Evolutionary conservation across 345 rosid species (phyloP).

Genomic region (Aquilaria yunnanensis): DNA sequence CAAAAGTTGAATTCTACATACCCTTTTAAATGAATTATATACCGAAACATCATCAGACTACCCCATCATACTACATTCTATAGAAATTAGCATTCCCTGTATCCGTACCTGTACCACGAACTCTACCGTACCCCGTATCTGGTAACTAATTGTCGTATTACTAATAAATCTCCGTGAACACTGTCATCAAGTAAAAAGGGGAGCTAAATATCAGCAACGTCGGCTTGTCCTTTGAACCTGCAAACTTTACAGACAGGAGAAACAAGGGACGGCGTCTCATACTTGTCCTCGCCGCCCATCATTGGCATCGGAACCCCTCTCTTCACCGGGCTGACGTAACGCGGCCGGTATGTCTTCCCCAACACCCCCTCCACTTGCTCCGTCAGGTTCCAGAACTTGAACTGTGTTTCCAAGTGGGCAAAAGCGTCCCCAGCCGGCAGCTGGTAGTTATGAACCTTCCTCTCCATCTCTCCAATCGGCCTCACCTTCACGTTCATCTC

Average conservation of each 20-base stretch:
- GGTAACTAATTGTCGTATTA: too few species aligned
- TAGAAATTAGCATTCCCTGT: too few species aligned
- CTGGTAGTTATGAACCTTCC: slow-evolving; percentile 64
- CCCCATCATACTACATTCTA: too few species aligned
- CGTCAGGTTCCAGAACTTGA: slow-evolving; percentile 48
- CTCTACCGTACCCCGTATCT: too few species aligned
- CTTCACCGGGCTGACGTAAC: slow-evolving; percentile 59
- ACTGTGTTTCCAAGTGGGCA: slow-evolving; percentile 81
- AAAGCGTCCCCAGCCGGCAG: slow-evolving; percentile 54
- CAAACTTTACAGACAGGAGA: slow-evolving; percentile 59
- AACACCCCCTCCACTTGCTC: slow-evolving; percentile 66
- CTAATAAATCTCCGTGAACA: too few species aligned
- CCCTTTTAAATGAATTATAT: too few species aligned
- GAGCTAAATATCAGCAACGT: slow-evolving; percentile 22
- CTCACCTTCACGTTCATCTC: slow-evolving; percentile 53
- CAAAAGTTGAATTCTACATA: too few species aligned
- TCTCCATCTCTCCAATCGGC: slow-evolving; percentile 57
- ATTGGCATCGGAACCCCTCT: slow-evolving; percentile 75
- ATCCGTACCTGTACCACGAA: too few species aligned
- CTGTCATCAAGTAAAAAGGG: too few species aligned
- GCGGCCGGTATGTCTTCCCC: slow-evolving; percentile 70
- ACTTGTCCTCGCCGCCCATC: slow-evolving; percentile 83
- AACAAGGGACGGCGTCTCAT: slow-evolving; percentile 58
- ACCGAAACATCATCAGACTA: too few species aligned
- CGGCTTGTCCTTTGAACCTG: slow-evolving; percentile 45